These are phyloP conservation scores for Penicillium fimorum DNA, from an alignment of 495 filamentous ascomycete species.

Conservation along the genomic window DNA sequence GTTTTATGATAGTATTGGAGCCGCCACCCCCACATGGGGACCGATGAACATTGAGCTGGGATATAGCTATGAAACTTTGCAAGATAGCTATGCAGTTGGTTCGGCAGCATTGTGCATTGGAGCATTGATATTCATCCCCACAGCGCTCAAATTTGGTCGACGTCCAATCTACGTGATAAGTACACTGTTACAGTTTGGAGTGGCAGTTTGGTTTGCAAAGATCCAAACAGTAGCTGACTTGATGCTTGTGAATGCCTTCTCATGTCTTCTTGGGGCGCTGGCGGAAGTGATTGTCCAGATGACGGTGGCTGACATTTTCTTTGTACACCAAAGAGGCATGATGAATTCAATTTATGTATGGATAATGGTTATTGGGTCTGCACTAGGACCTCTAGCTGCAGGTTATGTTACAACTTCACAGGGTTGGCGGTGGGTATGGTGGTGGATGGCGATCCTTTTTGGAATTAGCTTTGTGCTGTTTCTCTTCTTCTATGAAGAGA, in stretches of 20 bases:
- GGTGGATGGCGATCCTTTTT: slow-evolving; percentile 49
- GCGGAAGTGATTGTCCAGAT: slow-evolving; percentile 7
- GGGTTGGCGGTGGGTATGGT: slow-evolving; percentile 53
- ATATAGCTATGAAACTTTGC: too few relatives aligned
- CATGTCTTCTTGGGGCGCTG: slow-evolving; percentile 23
- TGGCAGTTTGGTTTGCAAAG: slow-evolving; percentile 41
- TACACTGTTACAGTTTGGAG: slow-evolving; percentile 31
- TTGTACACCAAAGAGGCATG: slow-evolving; percentile 45
- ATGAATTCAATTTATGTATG: slow-evolving; percentile 44
- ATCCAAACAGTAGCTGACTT: slow-evolving; percentile 38
- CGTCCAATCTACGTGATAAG: slow-evolving; percentile 45
- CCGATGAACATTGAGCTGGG: too few relatives aligned
- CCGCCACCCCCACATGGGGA: too few relatives aligned
- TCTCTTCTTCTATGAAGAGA: slow-evolving; percentile 18
- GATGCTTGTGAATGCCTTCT: slow-evolving; percentile 15
- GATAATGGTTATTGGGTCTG: slow-evolving; percentile 29
- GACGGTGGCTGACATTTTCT: slow-evolving; percentile 49
- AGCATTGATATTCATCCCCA: too few relatives aligned
- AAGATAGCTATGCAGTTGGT: too few relatives aligned
- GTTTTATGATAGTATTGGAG: too few relatives aligned
- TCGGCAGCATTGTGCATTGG: too few relatives aligned
- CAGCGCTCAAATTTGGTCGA: slow-evolving; percentile 10
- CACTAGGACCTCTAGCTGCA: slow-evolving; percentile 40
- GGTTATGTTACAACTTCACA: slow-evolving; percentile 43
- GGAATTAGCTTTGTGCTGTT: slow-evolving; percentile 24